Evolutionary conservation across 495 filamentous ascomycete species (phyloP), one percentile per base, ranked within the genome.

Genomic region (Penicillium tannophilum): DNA sequence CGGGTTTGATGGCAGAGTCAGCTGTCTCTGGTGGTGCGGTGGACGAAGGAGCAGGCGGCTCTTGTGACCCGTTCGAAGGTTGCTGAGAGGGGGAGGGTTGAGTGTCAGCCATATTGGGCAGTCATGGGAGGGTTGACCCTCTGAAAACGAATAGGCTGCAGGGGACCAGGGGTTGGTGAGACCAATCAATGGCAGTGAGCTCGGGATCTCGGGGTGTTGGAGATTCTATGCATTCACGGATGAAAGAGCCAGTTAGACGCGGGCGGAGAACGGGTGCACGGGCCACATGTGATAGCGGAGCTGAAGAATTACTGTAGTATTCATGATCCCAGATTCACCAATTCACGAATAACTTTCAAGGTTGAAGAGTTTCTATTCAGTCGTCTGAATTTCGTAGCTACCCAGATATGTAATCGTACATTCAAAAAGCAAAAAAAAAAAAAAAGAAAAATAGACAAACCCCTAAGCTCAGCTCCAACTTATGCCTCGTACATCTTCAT

Each of bases 1-100:
- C 74, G 9, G 67, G 65, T 28, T 74, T 69, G 39, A 76, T 63
- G 23, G 58, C 43, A 19, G 61, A 45, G 52, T 66, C 64, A 19
- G 58, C 35, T 9, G 58, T 28, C 4, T 61, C 49, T 20, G 33
- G 14, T 44, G 54, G 23, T 35, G 50, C 52, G 17, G 63, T 44
- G 35, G 60, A 33, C 20, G 58, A 35, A 33, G 63, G 63, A 20
- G 36, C 42, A 20, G 62, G 42, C 26, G 59, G 63, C 48, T 65
- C 59, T 54, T 64, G 62, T 61, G 60, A 65, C 30, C 59, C 63
- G 54, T 62, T 65, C 14, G 58, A 28, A 28, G 59, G 56, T 54
- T 65, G 63, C n/a, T 51, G 39, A 8, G 54, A 45, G 52, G 59
- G 42, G 8, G 49, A 30, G 54, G 54, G 54, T 59, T 61, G 63